Conservation (phyloP, 139 green algal genomes). For the Dunaliella sp. region DNA sequence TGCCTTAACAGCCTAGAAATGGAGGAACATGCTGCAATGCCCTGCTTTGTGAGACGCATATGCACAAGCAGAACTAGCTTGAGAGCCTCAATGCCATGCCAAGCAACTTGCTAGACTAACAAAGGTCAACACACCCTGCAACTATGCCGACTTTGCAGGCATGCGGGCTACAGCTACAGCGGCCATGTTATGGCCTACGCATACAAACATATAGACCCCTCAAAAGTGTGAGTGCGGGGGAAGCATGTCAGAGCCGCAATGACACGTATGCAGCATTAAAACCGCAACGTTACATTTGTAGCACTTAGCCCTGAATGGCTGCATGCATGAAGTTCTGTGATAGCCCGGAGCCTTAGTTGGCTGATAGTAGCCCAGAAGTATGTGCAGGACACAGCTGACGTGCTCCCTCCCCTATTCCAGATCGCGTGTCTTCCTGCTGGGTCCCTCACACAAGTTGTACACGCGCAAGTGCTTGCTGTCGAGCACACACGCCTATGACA, state of each 20-base stretch:
- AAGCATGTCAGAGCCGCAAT: background rate
- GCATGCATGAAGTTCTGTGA: no score
- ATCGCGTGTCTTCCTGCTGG: slow-evolving; percentile 81
- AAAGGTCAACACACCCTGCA: background rate
- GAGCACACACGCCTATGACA: slow-evolving; percentile 59
- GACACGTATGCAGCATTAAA: background rate
- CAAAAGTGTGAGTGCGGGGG: slow-evolving; percentile 58
- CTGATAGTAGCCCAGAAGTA: no score
- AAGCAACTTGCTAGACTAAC: no score
- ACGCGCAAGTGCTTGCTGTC: slow-evolving; percentile 76
- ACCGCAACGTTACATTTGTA: no score
- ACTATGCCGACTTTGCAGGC: slow-evolving; percentile 31
- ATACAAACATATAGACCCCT: slow-evolving; percentile 72
- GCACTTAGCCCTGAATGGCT: no score
- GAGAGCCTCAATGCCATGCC: no score
- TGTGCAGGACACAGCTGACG: no score
- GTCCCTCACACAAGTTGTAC: slow-evolving; percentile 89
- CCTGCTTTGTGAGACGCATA: background rate
- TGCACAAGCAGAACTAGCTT: no score
- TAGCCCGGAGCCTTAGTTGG: no score
- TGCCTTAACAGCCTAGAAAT: no score
- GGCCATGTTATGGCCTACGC: slow-evolving; percentile 82
- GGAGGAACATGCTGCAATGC: background rate
- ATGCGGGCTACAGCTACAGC: slow-evolving; percentile 85
- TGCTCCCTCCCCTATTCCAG: no score